Evolutionary conservation across 2,329 filamentous ascomycete species (phyloP).

Genomic region (Grosmannia serpens): DNA sequence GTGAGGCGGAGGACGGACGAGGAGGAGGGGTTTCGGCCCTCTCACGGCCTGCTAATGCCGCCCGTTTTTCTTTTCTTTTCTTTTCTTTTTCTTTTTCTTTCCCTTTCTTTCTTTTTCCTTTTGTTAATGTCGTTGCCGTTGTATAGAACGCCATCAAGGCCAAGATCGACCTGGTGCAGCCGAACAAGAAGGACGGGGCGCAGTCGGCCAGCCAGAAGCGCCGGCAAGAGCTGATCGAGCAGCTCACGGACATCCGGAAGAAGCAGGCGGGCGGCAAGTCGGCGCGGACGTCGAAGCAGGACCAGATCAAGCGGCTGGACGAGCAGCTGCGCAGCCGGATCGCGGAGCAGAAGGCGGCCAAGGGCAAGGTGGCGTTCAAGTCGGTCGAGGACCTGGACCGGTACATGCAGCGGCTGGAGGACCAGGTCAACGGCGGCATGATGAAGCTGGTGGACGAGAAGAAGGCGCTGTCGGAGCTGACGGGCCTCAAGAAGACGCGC

Average conservation of each 20-base stretch:
- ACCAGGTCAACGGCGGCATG: conserved; percentile 74
- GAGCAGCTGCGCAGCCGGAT: conserved; percentile 78
- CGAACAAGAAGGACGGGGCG: conserved; percentile 59
- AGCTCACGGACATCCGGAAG: conserved; percentile 73
- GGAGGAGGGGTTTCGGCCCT: neutral
- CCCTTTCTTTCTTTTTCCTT: no score
- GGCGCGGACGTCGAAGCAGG: conserved; percentile 63
- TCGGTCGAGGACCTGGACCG: conserved; percentile 76
- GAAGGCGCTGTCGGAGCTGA: conserved; percentile 79
- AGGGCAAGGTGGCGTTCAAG: conserved; percentile 74
- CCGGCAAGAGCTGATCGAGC: conserved; percentile 71
- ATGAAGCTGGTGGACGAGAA: conserved; percentile 98
- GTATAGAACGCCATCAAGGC: conserved; percentile 76
- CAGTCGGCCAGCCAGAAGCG: conserved; percentile 71
- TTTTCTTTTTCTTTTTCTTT: no score
- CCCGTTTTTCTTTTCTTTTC: neutral
- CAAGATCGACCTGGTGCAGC: conserved; percentile 75
- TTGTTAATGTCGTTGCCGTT: no score
- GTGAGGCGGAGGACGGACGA: neutral
- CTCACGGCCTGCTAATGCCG: neutral
- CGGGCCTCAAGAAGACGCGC: conserved; percentile 71
- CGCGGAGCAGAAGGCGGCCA: conserved; percentile 75
- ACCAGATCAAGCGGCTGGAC: conserved; percentile 87
- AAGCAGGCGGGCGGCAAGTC: conserved; percentile 84
- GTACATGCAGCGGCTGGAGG: conserved; percentile 69